Evolutionary conservation across 129 eudicot genomes (phyloP), one percentile per base, ranked within the genome.

Genomic region (Silybum marianum): DNA sequence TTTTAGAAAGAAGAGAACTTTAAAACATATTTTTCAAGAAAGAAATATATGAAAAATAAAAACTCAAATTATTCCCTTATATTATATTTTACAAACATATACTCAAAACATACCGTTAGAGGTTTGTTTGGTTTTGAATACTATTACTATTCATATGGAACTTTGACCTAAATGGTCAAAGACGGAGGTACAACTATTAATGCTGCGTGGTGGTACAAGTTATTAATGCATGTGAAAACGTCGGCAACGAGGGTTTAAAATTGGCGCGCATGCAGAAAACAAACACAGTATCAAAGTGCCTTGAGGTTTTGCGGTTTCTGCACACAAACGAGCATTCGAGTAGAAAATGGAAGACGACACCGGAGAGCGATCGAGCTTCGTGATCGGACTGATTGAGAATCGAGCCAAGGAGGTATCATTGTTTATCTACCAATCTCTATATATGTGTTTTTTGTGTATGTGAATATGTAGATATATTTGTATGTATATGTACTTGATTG

Each of bases 311-410:
- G 58, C 5, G 58, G 58, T 12, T 46, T 46, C n/a, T 32, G 6
- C 72, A 13, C n/a, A 32, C 12, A 34, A 36, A 9, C 28, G 60
- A 76, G n/a, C 38, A 6, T 68, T 42, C n/a, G 73, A 38, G 24
- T 39, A 7, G 73, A 23, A 23, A 78, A 93, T 89, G 98, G 97
- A 93, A 82, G 99, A 88, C 75, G 99, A 91, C 67, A 51, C 89
- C 0, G 94, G 95, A 78, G 99, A 96, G 81, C 90, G 89, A 86
- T 96, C 99, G 16, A 87, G 93, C 86, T 91, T 96, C 85, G 90
- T 93, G 46, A 85, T 96, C 74, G 97, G 97, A 32, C 89, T 96
- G 32, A 93, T 96, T 74, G 97, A 96, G 87, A 93, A 96, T 85
- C 86, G 99, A 75, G 99, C 99, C 67, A 96, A 96, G 80, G 99